Percentiles rank a stretch among this genome's conserved stretches.
phyloP scores from a whole-genome alignment of 305 asterid genomes.

The Andrographis paniculata region DNA sequence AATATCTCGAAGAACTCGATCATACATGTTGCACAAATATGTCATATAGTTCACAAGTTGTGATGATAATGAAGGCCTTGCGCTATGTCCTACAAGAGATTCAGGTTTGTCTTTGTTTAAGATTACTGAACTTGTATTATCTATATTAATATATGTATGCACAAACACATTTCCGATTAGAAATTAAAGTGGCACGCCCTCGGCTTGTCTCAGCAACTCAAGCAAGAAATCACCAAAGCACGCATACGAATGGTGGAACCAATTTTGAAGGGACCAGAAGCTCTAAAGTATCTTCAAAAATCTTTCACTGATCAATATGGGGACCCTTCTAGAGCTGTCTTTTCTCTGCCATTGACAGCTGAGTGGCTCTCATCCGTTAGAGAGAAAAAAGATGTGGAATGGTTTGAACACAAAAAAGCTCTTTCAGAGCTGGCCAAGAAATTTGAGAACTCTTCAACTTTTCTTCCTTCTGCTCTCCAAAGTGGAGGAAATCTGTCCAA shows the following conservation, averaged over 20 bases:
- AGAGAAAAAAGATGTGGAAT: slow-evolving; percentile 50
- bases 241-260: slow-evolving; percentile 79
- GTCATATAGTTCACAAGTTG: slow-evolving; percentile 32
- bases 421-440: slow-evolving; percentile 30
- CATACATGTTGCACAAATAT: slow-evolving; percentile 30
- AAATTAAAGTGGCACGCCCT: too few species aligned
- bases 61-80: slow-evolving; percentile 67
- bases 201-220: slow-evolving; percentile 45
- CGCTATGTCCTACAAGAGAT: slow-evolving; percentile 77
- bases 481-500: slow-evolving; percentile 64
- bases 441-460: slow-evolving; percentile 27
- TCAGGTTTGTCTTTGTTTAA: slow-evolving; percentile 39
- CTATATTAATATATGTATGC: neutral
- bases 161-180: too few species aligned
- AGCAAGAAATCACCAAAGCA: slow-evolving; percentile 80
- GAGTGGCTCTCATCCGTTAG: slow-evolving; percentile 53
- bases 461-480: slow-evolving; percentile 62
- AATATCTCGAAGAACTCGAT: slow-evolving; percentile 51
- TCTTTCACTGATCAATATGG: slow-evolving; percentile 67
- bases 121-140: neutral
- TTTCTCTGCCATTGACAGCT: slow-evolving; percentile 50
- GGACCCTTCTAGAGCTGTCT: slow-evolving; percentile 49
- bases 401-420: slow-evolving; percentile 51
- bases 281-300: slow-evolving; percentile 59
- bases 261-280: slow-evolving; percentile 71